These are phyloP conservation scores for Carex arenaria DNA, from an alignment of 202 grass and related monocot species.

Conservation along the genomic window DNA sequence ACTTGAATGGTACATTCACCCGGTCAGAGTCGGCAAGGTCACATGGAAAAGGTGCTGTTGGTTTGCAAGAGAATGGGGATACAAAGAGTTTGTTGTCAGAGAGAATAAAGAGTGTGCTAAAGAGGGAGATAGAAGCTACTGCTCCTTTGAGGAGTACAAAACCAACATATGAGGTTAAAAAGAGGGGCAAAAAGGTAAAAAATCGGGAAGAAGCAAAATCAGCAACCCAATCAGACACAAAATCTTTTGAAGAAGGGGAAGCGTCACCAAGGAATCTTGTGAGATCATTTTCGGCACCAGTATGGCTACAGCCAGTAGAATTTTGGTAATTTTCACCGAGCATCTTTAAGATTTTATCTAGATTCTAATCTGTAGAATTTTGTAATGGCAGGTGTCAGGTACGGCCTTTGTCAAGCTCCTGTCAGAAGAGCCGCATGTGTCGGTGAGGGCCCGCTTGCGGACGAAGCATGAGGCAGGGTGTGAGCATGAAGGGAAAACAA, in stretches of 20 bases:
- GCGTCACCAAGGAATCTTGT: slow-evolving; percentile 59
- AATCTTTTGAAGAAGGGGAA: slow-evolving; percentile 48
- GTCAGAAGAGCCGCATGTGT: slow-evolving; percentile 51
- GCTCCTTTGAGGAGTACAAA: slow-evolving; percentile 28
- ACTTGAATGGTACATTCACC: slow-evolving; percentile 31
- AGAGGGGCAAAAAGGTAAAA: slow-evolving; percentile 44
- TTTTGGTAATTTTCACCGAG: background rate
- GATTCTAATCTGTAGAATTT: background rate
- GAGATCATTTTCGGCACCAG: slow-evolving; percentile 88
- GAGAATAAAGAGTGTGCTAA: slow-evolving; percentile 57
- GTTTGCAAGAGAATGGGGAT: slow-evolving; percentile 39
- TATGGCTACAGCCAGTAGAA: background rate
- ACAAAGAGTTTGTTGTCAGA: slow-evolving; percentile 61
- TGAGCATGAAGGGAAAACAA: slow-evolving; percentile 50
- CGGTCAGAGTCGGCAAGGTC: slow-evolving; percentile 56
- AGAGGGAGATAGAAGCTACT: slow-evolving; percentile 43
- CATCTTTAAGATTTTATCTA: background rate
- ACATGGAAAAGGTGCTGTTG: slow-evolving; percentile 34
- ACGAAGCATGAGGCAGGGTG: slow-evolving; percentile 48
- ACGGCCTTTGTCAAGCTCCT: slow-evolving; percentile 76
- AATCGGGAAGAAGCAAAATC: slow-evolving; percentile 57
- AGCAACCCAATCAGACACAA: slow-evolving; percentile 40
- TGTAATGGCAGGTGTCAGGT: slow-evolving; percentile 33
- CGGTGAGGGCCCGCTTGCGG: slow-evolving; percentile 31
- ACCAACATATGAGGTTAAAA: slow-evolving; percentile 33